Evolutionary conservation across 2,329 filamentous ascomycete species (phyloP).

Genomic region (Neonectria magnoliae): DNA sequence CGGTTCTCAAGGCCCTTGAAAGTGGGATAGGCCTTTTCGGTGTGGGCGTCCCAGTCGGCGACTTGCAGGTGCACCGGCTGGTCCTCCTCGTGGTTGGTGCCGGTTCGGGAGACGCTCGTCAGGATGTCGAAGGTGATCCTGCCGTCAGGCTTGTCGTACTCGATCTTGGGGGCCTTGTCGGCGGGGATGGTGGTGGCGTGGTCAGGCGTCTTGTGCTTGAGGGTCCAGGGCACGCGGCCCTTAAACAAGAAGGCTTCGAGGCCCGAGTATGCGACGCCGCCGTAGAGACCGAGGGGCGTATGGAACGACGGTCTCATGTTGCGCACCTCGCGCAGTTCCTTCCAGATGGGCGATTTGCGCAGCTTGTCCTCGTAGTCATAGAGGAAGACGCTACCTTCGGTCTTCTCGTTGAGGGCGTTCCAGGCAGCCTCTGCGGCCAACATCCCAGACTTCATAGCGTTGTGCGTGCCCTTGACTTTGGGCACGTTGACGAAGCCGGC

Average conservation of each 20-base stretch:
- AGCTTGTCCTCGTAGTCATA: constrained; percentile 94
- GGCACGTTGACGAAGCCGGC: constrained; percentile 97
- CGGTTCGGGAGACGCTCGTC: constrained; percentile 93
- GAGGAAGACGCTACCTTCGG: constrained; percentile 81
- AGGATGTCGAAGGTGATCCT: constrained; percentile 96
- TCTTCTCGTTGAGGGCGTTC: constrained; percentile 70
- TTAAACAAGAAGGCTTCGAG: constrained; percentile 89
- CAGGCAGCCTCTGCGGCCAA: constrained; percentile 92
- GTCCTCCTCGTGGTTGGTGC: constrained; percentile 98
- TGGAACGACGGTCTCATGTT: constrained; percentile 99
- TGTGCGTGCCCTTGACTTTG: constrained; percentile 98
- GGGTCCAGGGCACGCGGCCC: constrained; percentile 89
- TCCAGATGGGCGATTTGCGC: constrained; percentile 89
- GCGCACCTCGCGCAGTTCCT: constrained; percentile 91
- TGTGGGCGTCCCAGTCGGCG: constrained; percentile 93
- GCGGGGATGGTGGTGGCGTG: constrained; percentile 82
- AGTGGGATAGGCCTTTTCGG: constrained; percentile 81
- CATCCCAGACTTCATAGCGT: constrained; percentile 97
- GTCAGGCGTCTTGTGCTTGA: constrained; percentile 85
- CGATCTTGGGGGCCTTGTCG: constrained; percentile 85
- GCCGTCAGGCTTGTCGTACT: constrained; percentile 96
- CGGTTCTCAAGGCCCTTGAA: constrained; percentile 95
- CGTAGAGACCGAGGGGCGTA: constrained; percentile 84
- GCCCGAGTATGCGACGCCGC: constrained; percentile 91
- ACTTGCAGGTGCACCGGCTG: constrained; percentile 97